Base-by-base conservation (phyloP, 805 yeast genomes). In the Suhomyces emberorum region DNA sequence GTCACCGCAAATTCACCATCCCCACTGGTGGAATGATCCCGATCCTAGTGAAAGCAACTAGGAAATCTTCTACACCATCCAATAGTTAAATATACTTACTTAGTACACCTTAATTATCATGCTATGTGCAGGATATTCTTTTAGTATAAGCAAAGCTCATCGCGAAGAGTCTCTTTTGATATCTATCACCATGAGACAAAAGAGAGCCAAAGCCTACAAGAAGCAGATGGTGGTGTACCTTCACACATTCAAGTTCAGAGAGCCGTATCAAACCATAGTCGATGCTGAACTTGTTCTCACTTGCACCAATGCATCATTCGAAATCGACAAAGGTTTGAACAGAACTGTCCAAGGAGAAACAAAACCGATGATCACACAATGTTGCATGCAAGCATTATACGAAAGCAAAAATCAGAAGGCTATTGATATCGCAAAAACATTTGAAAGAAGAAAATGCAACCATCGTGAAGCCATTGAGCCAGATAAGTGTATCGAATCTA, bases 341-440 rank as follows among this genome's bases (percentile, higher is more conserved):
- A 69, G 93, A 43, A 87, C 96, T 0, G 65, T 91, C 10, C 98
- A 91, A 57, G 86, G 81, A 9, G 89, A 85, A 49, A 77, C 81
- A 20, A 93, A 91, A 53, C 85, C 87, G 15, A 69, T 93, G 95
- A 84, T 93, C 37, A 88, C 98, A 2, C 98, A 93, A 59, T 93
- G 98, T 57, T 85, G 95, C 50, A 87, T 93, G 73, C 88, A 88
- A 54, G 83, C 85, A 14, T 65, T 93, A 20, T 93, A 93, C 59
- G 72, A 72, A 30, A 70, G 83, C 4, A 75, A 76, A 17, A 76
- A 86, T 51, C 89, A 86, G 50, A 69, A 64, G 4, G 95, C 95
- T 1, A 85, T 93, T 31, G 83, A 76, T 20, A 51, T 82, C 23
- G 98, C 95, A 7, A 93, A 88, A 57, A 55, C 68, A 2, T 83